Conservation (phyloP, 2,329 filamentous ascomycete genomes). For the Beauveria caledonica region DNA sequence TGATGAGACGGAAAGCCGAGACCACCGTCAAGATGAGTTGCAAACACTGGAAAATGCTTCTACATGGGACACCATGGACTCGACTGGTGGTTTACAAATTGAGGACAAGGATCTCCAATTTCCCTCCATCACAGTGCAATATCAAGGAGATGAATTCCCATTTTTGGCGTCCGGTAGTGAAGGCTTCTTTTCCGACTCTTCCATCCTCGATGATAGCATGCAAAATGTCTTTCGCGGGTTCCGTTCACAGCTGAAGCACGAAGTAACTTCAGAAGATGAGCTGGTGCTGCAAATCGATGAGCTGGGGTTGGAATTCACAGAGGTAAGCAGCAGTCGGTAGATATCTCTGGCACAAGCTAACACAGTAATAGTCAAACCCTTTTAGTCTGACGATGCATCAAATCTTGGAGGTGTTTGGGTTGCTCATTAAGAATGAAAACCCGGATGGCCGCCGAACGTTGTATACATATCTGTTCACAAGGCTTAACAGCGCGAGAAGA, state of each 20-base stretch:
- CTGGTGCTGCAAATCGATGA: slow-evolving; percentile 44
- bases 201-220: slow-evolving; percentile 35
- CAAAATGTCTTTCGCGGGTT: slow-evolving; percentile 36
- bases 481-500: slow-evolving; percentile 30
- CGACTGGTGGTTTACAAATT: slow-evolving; percentile 1
- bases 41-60: not conserved
- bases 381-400: slow-evolving; percentile 31
- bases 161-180: slow-evolving; percentile 28
- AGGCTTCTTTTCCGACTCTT: slow-evolving; percentile 37
- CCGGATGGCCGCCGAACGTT: slow-evolving; percentile 29
- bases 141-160: slow-evolving; percentile 36
- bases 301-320: slow-evolving; percentile 44
- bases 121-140: slow-evolving; percentile 33
- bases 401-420: slow-evolving; percentile 34
- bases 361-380: slow-evolving; percentile 25
- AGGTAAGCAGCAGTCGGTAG: slow-evolving; percentile 27
- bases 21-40: slow-evolving; percentile 2
- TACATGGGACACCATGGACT: not conserved
- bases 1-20: not conserved
- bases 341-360: slow-evolving; percentile 18
- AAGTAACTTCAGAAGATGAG: slow-evolving; percentile 38
- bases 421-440: slow-evolving; percentile 36
- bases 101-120: slow-evolving; percentile 14
- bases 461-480: slow-evolving; percentile 35
- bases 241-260: slow-evolving; percentile 37